Base-by-base conservation (phyloP, 129 eudicot genomes). In the Dittrichia graveolens region DNA sequence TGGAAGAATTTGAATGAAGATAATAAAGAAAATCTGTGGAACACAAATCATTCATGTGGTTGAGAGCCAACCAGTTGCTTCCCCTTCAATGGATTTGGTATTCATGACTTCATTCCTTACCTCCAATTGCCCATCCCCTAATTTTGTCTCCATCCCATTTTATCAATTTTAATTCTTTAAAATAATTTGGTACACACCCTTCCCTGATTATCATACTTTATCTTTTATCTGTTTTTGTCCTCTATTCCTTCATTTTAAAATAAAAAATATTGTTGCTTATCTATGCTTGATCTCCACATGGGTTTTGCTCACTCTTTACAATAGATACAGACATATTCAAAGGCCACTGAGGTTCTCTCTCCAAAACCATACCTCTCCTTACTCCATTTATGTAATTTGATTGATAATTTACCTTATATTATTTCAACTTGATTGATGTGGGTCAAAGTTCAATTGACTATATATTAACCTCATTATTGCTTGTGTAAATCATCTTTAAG, bases 101-200 rank as follows among this genome's bases (percentile, higher is more conserved):
- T 63, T 8, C 44, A 24, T 24, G 31, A 24, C 2, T 24, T 2
- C 31, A 78, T 61, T 71, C 77, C 34, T 60, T 42, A 77, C 81
- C 76, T 61, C 49, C 65, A 69, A 62, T 78, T 38, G 65, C 67
- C 66, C 82, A 78, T 78, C 82, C 65, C 77, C 68, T 42, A 8
- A 45, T 74, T 78, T 78, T 78, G 82, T 78, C 82, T 78, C 53
- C 67, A 78, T 63, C 72, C 67, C 35, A 45, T 71, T 70, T 76
- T 76, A n/a, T 61, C 59, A 5, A 31, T 61, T 24, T 71, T 31
- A 62, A 43, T 63, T 46, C 40, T 62, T 78, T 50, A 9, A 62
- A 78, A 45, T 77, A 24, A 46, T 68, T 31, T 71, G 82, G 77
- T 71, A 63, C 82, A 78, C 73, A 78, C 61, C 67, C 69, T 65